phyloP scores from a whole-genome alignment of 345 rosid species.

The Isatis tinctoria region DNA sequence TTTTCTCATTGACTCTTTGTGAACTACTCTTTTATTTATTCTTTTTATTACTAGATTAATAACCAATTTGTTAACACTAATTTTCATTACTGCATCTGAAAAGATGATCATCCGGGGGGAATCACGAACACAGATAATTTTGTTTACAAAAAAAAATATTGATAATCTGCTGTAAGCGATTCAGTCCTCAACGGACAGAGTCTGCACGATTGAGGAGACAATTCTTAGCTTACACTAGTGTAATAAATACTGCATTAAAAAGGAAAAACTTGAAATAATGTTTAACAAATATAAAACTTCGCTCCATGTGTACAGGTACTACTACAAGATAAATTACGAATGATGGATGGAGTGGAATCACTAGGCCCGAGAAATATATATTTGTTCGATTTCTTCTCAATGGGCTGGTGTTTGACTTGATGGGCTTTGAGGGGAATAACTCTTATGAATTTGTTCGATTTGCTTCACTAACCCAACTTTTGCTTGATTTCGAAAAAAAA shows the following conservation, averaged over 20 bases:
- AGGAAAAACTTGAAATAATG: background rate
- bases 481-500: too few species aligned
- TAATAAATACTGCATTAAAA: background rate
- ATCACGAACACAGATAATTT: background rate
- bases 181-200: background rate
- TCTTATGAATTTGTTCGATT: background rate
- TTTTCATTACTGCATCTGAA: background rate
- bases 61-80: background rate
- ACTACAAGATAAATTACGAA: background rate
- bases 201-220: background rate
- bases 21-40: background rate
- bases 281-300: background rate
- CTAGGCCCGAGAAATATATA: background rate
- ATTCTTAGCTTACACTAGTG: background rate
- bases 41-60: background rate
- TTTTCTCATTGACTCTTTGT: conserved; percentile 28
- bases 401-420: background rate
- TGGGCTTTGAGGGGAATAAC: background rate
- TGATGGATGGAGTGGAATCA: background rate
- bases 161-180: background rate
- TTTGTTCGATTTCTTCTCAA: too few species aligned
- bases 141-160: background rate
- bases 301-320: background rate
- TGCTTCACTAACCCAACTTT: too few species aligned
- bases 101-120: background rate